A percentile compares a stretch with the other conserved stretches of the same genome.
phyloP scores from a whole-genome alignment of 2,329 filamentous ascomycete species.

The Laburnicola sp. region DNA sequence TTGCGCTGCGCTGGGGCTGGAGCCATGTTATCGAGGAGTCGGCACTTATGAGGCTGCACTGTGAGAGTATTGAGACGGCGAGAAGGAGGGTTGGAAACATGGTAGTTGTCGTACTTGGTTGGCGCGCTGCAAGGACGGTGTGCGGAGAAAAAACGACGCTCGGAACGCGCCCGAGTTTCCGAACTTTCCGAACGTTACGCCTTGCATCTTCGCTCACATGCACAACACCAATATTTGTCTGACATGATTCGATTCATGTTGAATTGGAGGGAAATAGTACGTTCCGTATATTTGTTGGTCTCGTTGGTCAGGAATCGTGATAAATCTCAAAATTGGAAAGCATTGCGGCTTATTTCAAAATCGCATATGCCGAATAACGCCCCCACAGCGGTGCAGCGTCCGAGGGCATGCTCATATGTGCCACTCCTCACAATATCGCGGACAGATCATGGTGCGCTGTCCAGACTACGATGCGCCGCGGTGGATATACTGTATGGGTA shows the following conservation, averaged over 20 bases:
- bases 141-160: constrained; percentile 1
- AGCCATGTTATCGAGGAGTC: constrained; percentile 19
- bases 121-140: not conserved
- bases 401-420: constrained; percentile 11
- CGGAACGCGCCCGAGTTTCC: not conserved
- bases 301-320: too few species aligned
- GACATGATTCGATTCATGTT: too few species aligned
- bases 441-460: constrained; percentile 26
- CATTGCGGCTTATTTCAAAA: too few species aligned
- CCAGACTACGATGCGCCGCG: constrained; percentile 19
- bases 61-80: constrained; percentile 8
- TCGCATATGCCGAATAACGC: not conserved
- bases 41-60: not conserved
- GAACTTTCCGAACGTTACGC: not conserved
- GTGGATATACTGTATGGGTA: not conserved
- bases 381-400: constrained; percentile 18
- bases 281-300: too few species aligned
- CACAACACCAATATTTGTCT: too few species aligned
- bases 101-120: not conserved
- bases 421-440: constrained; percentile 17
- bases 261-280: too few species aligned
- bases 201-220: not conserved
- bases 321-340: too few species aligned
- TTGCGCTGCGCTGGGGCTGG: constrained; percentile 12
- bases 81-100: constrained; percentile 17